These are phyloP conservation scores for Emmonsia crescens DNA, from an alignment of 2,329 filamentous ascomycete species.

Conservation along the genomic window DNA sequence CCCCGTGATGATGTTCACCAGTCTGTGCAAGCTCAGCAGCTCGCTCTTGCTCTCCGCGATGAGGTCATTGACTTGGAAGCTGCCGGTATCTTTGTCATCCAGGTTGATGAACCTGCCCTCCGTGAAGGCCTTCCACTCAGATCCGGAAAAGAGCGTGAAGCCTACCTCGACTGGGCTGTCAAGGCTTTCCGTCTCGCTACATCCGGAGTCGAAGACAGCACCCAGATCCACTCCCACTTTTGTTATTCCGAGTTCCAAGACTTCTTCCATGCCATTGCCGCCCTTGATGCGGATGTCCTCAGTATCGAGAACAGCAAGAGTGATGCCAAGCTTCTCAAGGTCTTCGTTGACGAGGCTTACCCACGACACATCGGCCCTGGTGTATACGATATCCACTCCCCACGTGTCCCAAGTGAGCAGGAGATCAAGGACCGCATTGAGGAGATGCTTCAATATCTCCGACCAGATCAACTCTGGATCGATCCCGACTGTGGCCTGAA, in stretches of 20 bases:
- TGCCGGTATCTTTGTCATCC: conserved; percentile 94
- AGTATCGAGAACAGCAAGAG: conserved; percentile 99
- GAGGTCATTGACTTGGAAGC: conserved; percentile 97
- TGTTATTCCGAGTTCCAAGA: conserved; percentile 99
- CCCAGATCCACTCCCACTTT: conserved; percentile 99
- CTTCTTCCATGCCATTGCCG: conserved; percentile 99
- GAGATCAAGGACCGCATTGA: conserved; percentile 97
- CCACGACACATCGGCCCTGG: conserved; percentile 96
- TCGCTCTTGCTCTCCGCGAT: conserved; percentile 94
- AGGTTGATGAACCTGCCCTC: conserved; percentile 97
- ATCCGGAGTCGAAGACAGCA: conserved; percentile 84
- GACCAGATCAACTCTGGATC: conserved; percentile 98
- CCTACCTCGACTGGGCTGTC: conserved; percentile 95
- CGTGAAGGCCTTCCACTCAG: conserved; percentile 98
- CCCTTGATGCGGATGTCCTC: conserved; percentile 93
- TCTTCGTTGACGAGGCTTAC: conserved; percentile 96
- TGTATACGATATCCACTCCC: conserved; percentile 99
- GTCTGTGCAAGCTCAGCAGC: conserved; percentile 96
- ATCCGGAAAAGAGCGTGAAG: conserved; percentile 83
- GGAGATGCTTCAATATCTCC: conserved; percentile 97
- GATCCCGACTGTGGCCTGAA: conserved; percentile 99
- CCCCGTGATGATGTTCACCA: conserved; percentile 99
- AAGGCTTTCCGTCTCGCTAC: conserved; percentile 96
- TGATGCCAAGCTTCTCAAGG: conserved; percentile 96
- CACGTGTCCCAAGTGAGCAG: conserved; percentile 90